Percentiles rank a stretch among this genome's conserved stretches.
Conservation (phyloP, 495 filamentous ascomycete species). For the Penicillium cinerascens region DNA sequence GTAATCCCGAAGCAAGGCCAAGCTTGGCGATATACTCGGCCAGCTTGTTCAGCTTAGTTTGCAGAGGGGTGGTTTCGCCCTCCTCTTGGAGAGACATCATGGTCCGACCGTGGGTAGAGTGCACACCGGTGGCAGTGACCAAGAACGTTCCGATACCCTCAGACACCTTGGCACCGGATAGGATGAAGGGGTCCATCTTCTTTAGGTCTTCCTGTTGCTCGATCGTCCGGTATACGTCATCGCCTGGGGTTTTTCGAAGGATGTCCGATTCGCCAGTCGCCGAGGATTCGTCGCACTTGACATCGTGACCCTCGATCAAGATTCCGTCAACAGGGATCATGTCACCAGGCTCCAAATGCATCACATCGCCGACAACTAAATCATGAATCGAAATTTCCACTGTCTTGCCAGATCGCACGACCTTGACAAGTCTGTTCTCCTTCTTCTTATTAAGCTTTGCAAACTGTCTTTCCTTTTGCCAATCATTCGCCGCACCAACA, state of each 20-base stretch:
- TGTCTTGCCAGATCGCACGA: conserved; percentile 71
- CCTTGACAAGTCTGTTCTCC: conserved; percentile 67
- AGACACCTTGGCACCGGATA: conserved; percentile 87
- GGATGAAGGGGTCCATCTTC: conserved; percentile 91
- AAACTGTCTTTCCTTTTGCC: conserved; percentile 77
- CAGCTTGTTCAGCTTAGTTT: conserved; percentile 85
- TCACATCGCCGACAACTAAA: conserved; percentile 77
- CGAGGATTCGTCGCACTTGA: conserved; percentile 80
- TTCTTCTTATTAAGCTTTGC: conserved; percentile 70
- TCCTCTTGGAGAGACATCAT: conserved; percentile 92
- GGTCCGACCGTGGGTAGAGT: conserved; percentile 86
- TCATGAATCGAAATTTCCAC: conserved; percentile 77
- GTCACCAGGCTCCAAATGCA: conserved; percentile 84
- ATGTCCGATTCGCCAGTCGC: conserved; percentile 84
- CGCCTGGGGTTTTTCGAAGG: conserved; percentile 65
- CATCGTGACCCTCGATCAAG: conserved; percentile 66
- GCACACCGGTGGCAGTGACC: conserved; percentile 82
- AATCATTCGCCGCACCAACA: conserved; percentile 74
- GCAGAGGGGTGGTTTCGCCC: conserved; percentile 88
- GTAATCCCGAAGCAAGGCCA: conserved; percentile 73
- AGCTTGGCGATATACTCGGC: conserved; percentile 94
- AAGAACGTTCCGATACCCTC: conserved; percentile 86
- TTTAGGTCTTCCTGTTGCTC: conserved; percentile 68
- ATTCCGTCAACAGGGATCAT: conserved; percentile 79
- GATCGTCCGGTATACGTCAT: conserved; percentile 79